Base-by-base conservation (phyloP, 1,284 basidiomycete species). In the Ceratobasidium sp. region DNA sequence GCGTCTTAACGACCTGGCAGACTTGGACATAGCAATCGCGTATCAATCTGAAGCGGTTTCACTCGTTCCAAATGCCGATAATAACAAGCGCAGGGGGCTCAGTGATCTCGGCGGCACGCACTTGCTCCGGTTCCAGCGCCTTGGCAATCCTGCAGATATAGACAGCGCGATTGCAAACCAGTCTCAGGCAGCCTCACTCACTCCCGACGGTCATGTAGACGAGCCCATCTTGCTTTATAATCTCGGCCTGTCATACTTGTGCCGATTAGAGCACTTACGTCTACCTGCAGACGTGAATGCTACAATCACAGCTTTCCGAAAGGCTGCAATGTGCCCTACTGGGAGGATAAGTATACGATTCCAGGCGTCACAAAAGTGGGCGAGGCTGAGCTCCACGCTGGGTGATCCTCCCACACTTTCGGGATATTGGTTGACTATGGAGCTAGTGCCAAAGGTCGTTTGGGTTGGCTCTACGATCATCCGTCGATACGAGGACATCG, bases 111-210 rank as follows among this genome's bases (percentile, higher is more conserved):
- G 11, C 14, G 29, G 36, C 22, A 27, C 56, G 17, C n/a, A 57
- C 29, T 57, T 57, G 22, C 29, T 27, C 8, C 31, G 36, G 3
- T 57, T 31, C 14, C 11, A 19, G 29, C 15, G 11, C 22, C 27
- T 29, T 19, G 11, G 36, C 17, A 17, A 31, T n/a, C 15, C 27
- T 14, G 9, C 17, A 17, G 54, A 63, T 36, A 1, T 69, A 22
- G 24, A 69, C 14, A 56, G 24, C 9, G 65, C 65, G 31, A 63
- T 69, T 33, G 22, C 54, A 60, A 57, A 41, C 31, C 45, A 53
- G 24, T 8, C 19, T 9, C 33, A 69, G 65, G 65, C 65, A 22
- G 22, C 54, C 22, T 36, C 24, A 41, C 17, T n/a, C 45, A 8
- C 19, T 22, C 8, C n/a, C 9, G 9, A 2, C n/a, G 24, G 31